Evolutionary conservation across 768 basidiomycete species (phyloP).

Genomic region (Termitomyces sp.): DNA sequence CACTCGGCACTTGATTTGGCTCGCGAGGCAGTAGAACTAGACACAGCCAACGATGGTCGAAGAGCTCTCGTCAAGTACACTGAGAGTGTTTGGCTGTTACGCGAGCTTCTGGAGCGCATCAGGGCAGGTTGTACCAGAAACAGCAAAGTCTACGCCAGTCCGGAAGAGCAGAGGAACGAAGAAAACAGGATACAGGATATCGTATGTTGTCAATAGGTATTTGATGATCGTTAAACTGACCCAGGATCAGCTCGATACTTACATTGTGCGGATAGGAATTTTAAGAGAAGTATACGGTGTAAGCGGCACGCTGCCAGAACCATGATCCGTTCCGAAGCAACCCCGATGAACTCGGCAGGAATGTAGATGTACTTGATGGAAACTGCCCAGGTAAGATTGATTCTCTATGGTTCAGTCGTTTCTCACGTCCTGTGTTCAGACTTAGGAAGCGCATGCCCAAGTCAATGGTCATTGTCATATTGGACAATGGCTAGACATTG

Average conservation of each 20-base stretch:
- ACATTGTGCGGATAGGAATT: constrained; percentile 6
- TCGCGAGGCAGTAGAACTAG: constrained; percentile 7
- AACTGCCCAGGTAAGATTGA: neutral
- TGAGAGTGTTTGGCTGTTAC: constrained; percentile 9
- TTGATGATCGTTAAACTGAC: neutral
- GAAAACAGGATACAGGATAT: constrained; percentile 9
- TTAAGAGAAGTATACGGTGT: neutral
- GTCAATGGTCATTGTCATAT: neutral
- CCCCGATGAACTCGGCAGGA: neutral
- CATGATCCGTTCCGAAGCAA: neutral
- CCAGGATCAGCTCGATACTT: constrained; percentile 8
- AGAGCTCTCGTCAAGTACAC: constrained; percentile 5
- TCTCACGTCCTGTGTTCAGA: neutral
- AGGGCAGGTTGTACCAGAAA: neutral
- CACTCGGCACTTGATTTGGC: constrained; percentile 6
- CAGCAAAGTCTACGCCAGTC: neutral
- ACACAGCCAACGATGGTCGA: neutral
- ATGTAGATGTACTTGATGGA: neutral
- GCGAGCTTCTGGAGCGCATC: constrained; percentile 7
- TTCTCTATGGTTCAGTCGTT: neutral
- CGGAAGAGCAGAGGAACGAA: neutral
- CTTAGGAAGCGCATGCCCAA: neutral
- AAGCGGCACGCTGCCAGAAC: neutral
- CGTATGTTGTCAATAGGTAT: neutral
- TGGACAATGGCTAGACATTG: too few species aligned